phyloP scores from a whole-genome alignment of 225 moss, liverwort and hornwort species.

The Lunularia cruciata region DNA sequence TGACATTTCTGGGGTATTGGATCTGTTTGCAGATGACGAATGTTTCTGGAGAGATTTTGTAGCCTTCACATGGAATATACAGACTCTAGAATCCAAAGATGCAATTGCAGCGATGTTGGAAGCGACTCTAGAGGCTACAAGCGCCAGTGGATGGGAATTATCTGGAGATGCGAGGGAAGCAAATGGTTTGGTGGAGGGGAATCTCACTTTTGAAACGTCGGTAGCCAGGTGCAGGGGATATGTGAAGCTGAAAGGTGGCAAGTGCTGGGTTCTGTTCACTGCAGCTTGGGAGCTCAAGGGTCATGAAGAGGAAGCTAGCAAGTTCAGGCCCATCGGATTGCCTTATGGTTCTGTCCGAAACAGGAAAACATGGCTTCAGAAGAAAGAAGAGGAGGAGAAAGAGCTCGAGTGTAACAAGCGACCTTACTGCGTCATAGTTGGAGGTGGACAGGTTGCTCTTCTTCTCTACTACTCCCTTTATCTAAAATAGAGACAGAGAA shows the following conservation, averaged over 20 bases:
- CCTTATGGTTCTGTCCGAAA: not conserved
- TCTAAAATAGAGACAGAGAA: not conserved
- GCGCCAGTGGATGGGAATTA: slow-evolving; percentile 6
- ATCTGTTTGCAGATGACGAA: slow-evolving; percentile 20
- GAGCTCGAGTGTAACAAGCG: slow-evolving; percentile 42
- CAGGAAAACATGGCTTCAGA: slow-evolving; percentile 35
- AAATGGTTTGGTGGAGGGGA: not conserved
- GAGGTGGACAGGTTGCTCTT: slow-evolving; percentile 18
- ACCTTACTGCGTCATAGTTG: slow-evolving; percentile 30
- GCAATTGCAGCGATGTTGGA: slow-evolving; percentile 18
- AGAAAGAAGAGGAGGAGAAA: slow-evolving; percentile 29
- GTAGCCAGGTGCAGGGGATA: slow-evolving; percentile 18
- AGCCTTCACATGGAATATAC: slow-evolving; percentile 25
- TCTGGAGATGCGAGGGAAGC: not conserved
- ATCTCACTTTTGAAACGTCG: slow-evolving; percentile 4
- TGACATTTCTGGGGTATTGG: not conserved
- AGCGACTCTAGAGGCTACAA: not conserved
- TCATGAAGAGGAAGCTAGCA: slow-evolving; percentile 18
- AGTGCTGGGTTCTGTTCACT: slow-evolving; percentile 18
- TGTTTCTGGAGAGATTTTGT: slow-evolving; percentile 30
- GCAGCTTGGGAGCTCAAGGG: slow-evolving; percentile 20
- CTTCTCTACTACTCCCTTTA: not conserved
- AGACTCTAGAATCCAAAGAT: slow-evolving; percentile 20
- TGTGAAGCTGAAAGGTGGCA: slow-evolving; percentile 18
- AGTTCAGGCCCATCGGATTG: not conserved